Evolutionary conservation across 2,329 filamentous ascomycete genomes (phyloP), one percentile per base, ranked within the genome.

Genomic region (Torrubiella hemipterigena): DNA sequence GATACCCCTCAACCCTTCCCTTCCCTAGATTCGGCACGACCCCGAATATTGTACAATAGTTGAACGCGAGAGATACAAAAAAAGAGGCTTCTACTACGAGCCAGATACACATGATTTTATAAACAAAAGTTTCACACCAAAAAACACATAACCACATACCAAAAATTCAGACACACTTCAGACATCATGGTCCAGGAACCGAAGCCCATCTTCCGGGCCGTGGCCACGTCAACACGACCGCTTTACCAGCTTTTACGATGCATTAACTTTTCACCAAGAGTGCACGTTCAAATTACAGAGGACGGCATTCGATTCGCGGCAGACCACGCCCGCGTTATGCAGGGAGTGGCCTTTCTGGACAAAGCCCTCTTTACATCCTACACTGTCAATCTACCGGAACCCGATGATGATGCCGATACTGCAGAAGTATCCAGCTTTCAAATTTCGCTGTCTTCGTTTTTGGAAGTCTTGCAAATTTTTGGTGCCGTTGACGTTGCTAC

Each of bases 401-500:
- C 39, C 7, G 35, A 40, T 2, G 51, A 57, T 11, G 57, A 61
- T 14, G 58, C 58, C 5, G 56, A 56, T 13, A 47, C 54, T 0
- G 35, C 51, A 1, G 53, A 63, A 4, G 66, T 73, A 18, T 77
- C 83, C 7, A 73, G 70, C 31, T 98, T 98, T 50, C 80, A 93
- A 50, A 79, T 96, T 41, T 91, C 86, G 3, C 71, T 98, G 7
- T 69, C 79, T 5, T 83, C 89, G 13, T 70, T 98, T 4, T 73
- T 98, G 32, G 91, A 96, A 58, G 93, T 89, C 1, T 68, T 98
- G 7, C 89, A 95, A 48, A 96, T 98, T 30, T 93, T 98, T 48
- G 85, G 85, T 30, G 76, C 87, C n/a, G 73, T 87, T 27, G 81
- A 83, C 41, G 66, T 75, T 11, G 62, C 72, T 6, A 64, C 61